Conservation (phyloP, 306 rosid species). For the Potentilla sterilis region DNA sequence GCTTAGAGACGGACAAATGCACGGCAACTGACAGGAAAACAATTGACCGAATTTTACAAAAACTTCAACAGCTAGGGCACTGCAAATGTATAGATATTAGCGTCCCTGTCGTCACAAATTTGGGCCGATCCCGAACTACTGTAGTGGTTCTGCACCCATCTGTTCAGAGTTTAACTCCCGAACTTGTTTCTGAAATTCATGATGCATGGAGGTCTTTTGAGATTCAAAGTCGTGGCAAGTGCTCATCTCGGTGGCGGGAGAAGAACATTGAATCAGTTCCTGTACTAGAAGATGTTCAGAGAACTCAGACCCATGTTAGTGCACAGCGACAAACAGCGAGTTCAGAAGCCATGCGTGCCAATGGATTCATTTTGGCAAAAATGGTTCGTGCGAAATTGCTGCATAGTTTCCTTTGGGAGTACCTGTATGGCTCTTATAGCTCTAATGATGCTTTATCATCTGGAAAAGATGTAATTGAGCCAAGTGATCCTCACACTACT, state of each 20-base stretch:
- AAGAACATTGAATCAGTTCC: constrained; percentile 58
- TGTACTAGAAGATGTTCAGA: constrained; percentile 66
- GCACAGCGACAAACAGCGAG: constrained; percentile 45
- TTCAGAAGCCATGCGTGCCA: constrained; percentile 76
- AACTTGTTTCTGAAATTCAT: constrained; percentile 70
- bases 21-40: constrained; percentile 69
- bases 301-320: constrained; percentile 39
- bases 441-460: constrained; percentile 41
- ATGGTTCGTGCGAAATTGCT: constrained; percentile 90
- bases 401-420: constrained; percentile 82
- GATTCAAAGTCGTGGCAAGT: constrained; percentile 51
- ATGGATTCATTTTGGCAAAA: constrained; percentile 90
- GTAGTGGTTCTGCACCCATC: constrained; percentile 80
- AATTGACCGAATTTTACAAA: constrained; percentile 57
- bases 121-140: constrained; percentile 42
- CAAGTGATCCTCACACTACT: constrained; percentile 54
- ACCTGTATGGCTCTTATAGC: constrained; percentile 42
- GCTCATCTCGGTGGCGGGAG: constrained; percentile 38
- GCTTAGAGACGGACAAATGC: constrained; percentile 69
- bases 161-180: constrained; percentile 51
- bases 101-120: constrained; percentile 67
- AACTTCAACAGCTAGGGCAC: constrained; percentile 64
- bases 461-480: constrained; percentile 26
- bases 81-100: constrained; percentile 65
- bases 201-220: constrained; percentile 73